A percentile compares a stretch with the other conserved stretches of the same genome.
Evolutionary conservation across 345 rosid genomes (phyloP).

Genomic region (Gynandropsis gynandra): DNA sequence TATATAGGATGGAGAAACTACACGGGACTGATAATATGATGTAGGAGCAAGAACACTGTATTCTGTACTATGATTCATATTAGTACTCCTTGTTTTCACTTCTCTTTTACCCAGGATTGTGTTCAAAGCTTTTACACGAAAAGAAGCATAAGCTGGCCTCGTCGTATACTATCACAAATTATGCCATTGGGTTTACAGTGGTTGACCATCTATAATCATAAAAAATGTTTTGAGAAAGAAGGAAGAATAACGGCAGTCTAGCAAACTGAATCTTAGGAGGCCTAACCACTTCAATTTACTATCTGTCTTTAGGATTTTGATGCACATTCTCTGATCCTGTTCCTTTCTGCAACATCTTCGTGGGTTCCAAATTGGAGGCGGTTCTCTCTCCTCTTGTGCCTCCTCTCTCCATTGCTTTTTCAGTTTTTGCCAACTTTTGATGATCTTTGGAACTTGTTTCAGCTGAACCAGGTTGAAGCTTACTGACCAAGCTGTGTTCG

Average conservation of each 20-base stretch:
- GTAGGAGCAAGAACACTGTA: neutral
- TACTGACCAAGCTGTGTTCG: neutral
- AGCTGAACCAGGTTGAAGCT: neutral
- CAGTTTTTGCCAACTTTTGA: neutral
- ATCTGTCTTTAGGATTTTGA: neutral
- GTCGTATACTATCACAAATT: too few species aligned
- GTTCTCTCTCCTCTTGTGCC: too few species aligned
- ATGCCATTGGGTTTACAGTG: too few species aligned
- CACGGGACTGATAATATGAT: neutral
- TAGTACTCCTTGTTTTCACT: too few species aligned
- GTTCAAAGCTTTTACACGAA: too few species aligned
- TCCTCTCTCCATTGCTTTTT: neutral
- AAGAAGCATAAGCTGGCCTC: too few species aligned
- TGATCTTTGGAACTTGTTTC: neutral
- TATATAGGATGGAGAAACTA: slow-evolving; percentile 12
- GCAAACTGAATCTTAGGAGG: neutral
- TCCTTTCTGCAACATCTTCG: slow-evolving; percentile 2
- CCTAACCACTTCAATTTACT: neutral
- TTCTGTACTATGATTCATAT: too few species aligned
- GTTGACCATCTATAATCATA: too few species aligned
- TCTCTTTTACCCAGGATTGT: too few species aligned
- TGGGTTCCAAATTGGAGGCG: neutral
- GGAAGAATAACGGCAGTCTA: neutral
- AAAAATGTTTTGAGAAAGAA: neutral
- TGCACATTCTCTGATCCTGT: neutral